Conservation (phyloP, 257 asterid species). For the Forsythia viridissima region DNA sequence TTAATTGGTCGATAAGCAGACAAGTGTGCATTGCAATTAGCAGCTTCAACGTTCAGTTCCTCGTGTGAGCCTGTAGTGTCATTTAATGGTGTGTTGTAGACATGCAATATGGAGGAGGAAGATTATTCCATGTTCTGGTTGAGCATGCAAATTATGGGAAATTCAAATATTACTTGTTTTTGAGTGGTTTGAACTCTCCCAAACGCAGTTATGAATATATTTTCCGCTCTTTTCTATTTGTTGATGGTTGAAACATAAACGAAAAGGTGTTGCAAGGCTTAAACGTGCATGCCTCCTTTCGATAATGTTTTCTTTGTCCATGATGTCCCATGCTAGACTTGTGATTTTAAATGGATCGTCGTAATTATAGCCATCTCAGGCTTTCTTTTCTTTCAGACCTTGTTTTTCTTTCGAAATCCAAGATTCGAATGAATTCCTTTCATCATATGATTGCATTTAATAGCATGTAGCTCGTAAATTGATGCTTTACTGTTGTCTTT, state of each 20-base stretch:
- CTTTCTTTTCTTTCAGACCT: background rate
- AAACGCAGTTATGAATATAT: background rate
- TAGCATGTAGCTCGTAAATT: background rate
- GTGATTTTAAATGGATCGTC: background rate
- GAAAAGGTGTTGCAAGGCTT: background rate
- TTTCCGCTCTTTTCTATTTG: background rate
- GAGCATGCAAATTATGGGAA: background rate
- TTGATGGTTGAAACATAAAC: background rate
- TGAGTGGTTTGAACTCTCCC: background rate
- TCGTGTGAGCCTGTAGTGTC: background rate
- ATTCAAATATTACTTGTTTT: background rate
- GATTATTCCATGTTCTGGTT: background rate
- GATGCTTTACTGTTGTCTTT: background rate
- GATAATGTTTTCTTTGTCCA: background rate
- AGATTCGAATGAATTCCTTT: background rate
- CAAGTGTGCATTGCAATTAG: background rate
- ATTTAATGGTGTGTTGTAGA: background rate
- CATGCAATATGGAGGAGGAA: background rate
- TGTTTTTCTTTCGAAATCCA: background rate
- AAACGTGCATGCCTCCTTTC: background rate
- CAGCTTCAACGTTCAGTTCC: background rate
- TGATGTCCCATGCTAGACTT: background rate
- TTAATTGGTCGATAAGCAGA: constrained; percentile 4
- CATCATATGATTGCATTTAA: background rate
- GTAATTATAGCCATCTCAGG: background rate